phyloP scores from a whole-genome alignment of 768 basidiomycete species.

The Neoboletus magnificus region DNA sequence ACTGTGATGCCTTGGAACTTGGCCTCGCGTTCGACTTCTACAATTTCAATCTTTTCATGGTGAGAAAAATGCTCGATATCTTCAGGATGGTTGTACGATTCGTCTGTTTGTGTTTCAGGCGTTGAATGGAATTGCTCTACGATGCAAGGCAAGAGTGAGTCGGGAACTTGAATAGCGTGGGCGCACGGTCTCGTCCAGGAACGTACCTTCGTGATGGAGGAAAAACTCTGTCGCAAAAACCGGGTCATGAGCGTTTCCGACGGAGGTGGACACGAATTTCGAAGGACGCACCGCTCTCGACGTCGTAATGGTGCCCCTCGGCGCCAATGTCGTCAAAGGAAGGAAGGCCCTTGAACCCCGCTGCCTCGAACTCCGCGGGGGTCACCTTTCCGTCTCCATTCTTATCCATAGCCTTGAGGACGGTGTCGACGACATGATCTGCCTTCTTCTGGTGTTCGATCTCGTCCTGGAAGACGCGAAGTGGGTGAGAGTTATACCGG shows the following conservation, averaged over 20 bases:
- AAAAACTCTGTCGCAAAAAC: constrained; percentile 67
- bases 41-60: constrained; percentile 79
- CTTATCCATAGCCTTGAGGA: constrained; percentile 71
- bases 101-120: constrained; percentile 96
- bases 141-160: background rate
- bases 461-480: constrained; percentile 50
- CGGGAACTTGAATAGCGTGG: background rate
- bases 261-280: background rate
- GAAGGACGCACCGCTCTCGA: constrained; percentile 70
- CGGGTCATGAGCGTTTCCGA: background rate
- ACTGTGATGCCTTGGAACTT: constrained; percentile 78
- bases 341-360: constrained; percentile 74
- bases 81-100: constrained; percentile 91
- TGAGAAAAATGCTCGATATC: constrained; percentile 89
- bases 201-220: constrained; percentile 91
- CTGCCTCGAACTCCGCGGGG: constrained; percentile 65
- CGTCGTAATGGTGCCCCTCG: constrained; percentile 91
- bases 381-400: constrained; percentile 68
- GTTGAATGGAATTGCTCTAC: constrained; percentile 90
- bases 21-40: constrained; percentile 83
- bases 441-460: constrained; percentile 81
- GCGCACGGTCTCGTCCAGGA: background rate
- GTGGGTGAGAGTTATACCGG: background rate
- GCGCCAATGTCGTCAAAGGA: constrained; percentile 82
- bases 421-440: constrained; percentile 65